These are phyloP conservation scores for Mucor plumbeus DNA, from an alignment of 371 early-diverging fungal species.

Conservation along the genomic window DNA sequence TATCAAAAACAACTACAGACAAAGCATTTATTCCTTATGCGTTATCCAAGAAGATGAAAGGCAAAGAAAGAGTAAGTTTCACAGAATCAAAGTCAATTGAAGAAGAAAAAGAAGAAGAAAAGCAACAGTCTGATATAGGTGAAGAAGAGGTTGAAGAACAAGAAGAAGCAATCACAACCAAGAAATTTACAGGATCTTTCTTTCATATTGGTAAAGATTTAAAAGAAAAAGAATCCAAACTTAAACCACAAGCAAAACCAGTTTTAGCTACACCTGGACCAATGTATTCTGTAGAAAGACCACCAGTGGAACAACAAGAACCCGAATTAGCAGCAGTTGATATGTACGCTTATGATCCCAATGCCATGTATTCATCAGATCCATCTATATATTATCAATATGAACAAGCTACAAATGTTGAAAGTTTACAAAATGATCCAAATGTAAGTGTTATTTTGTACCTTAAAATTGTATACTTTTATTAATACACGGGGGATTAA, in stretches of 20 bases:
- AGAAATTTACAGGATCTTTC: slow-evolving; percentile 33
- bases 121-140: slow-evolving; percentile 17
- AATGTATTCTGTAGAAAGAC: slow-evolving; percentile 13
- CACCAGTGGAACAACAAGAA: slow-evolving; percentile 17
- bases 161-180: slow-evolving; percentile 25
- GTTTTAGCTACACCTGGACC: slow-evolving; percentile 14
- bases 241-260: slow-evolving; percentile 20
- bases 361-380: slow-evolving; percentile 55
- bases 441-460: slow-evolving; percentile 39
- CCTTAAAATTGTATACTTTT: not conserved
- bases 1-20: slow-evolving; percentile 14
- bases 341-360: slow-evolving; percentile 47
- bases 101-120: slow-evolving; percentile 26
- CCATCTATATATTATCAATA: slow-evolving; percentile 55
- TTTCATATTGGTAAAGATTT: slow-evolving; percentile 39
- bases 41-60: slow-evolving; percentile 20
- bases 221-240: slow-evolving; percentile 22
- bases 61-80: slow-evolving; percentile 13
- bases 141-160: slow-evolving; percentile 31
- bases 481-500: not conserved
- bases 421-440: slow-evolving; percentile 34
- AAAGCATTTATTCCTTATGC: slow-evolving; percentile 22
- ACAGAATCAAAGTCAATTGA: slow-evolving; percentile 1
- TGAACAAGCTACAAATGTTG: slow-evolving; percentile 37
- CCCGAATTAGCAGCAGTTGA: slow-evolving; percentile 33